Evolutionary conservation across 495 filamentous ascomycete species (phyloP), one percentile per base, ranked within the genome.

Genomic region (Neurospora sp.): DNA sequence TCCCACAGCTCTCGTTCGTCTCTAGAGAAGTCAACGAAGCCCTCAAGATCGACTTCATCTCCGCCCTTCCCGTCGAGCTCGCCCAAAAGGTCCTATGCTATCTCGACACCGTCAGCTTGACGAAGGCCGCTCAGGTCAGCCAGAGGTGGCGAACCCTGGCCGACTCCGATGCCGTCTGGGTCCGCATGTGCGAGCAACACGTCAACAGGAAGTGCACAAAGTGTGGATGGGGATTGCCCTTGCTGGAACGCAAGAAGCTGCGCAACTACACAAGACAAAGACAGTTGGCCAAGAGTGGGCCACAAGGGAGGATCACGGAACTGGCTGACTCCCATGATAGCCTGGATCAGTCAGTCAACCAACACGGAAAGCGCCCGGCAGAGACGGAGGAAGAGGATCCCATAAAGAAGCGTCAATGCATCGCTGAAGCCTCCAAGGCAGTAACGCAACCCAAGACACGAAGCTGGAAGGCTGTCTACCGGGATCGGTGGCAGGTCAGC

Each of bases 121-220:
- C 96, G 85, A 97, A 97, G 80, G 96, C 95, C 9, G 93, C 96
- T 4, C 96, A 98, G 81, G 96, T 99, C 43, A 97, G 93, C 79
- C 89, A 89, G 72, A 87, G 90, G 72, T 99, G 96, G 96, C 88
- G 92, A 72, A 86, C 86, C 70, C 81, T 99, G 36, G 96, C 96
- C 3, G 96, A 98, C 80, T 94, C 97, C 78, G 95, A 99, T 82
- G 91, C 97, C 34, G 96, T 99, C 3, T 99, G 96, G 96, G 95
- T 98, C 76, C 91, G 90, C 72, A 98, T 99, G 95, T 99, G 96
- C 78, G 94, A 98, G 83, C 96, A 99, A 78, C 96, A 99, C 78
- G 98, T 82, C 62, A 93, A 96, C 77, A 87, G 94, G 70, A 98
- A 97, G 80, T 99, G 96, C 83, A 94, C 90, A 69, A 98, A 97